A percentile compares a stretch with the other conserved stretches of the same genome.
phyloP scores from a whole-genome alignment of 805 yeast genomes.

The Kuraishia piskuri region DNA sequence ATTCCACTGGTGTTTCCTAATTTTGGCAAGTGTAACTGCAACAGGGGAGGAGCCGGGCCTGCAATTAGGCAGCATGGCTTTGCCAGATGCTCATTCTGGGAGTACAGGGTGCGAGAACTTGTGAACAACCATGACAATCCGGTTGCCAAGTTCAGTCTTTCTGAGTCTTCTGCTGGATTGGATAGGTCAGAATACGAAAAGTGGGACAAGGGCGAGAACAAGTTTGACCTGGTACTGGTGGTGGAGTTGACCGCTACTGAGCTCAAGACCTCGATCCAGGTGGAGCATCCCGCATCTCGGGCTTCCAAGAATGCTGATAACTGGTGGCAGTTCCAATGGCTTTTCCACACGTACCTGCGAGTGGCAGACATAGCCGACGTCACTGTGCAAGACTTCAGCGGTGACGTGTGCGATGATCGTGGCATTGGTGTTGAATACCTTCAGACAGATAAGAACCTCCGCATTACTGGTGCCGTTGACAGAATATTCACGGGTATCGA shows the following conservation, averaged over 20 bases:
- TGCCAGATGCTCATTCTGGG: conserved; percentile 89
- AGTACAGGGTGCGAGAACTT: conserved; percentile 42
- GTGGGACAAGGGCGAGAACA: conserved; percentile 51
- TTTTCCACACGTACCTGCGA: conserved; percentile 84
- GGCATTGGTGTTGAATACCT: conserved; percentile 49
- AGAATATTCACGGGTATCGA: conserved; percentile 65
- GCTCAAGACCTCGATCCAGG: conserved; percentile 63
- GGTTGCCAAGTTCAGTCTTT: conserved; percentile 82
- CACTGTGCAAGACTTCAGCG: conserved; percentile 69
- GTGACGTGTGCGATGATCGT: conserved; percentile 69
- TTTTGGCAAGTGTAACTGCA: conserved; percentile 61
- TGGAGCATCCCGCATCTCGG: conserved; percentile 21
- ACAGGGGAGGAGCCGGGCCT: conserved; percentile 62
- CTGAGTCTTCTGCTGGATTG: conserved; percentile 70
- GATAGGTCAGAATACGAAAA: conserved; percentile 36
- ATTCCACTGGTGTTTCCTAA: conserved; percentile 94
- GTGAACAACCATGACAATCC: conserved; percentile 70
- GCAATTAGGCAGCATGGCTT: conserved; percentile 71
- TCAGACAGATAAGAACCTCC: conserved; percentile 44
- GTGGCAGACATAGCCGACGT: conserved; percentile 73
- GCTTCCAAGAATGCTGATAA: neutral
- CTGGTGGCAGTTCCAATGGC: conserved; percentile 58
- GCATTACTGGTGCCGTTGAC: conserved; percentile 74
- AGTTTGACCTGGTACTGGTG: conserved; percentile 34
- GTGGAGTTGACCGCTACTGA: conserved; percentile 29